Evolutionary conservation across 805 yeast species (phyloP), one percentile per base, ranked within the genome.

Genomic region (Lipomyces starkeyi): DNA sequence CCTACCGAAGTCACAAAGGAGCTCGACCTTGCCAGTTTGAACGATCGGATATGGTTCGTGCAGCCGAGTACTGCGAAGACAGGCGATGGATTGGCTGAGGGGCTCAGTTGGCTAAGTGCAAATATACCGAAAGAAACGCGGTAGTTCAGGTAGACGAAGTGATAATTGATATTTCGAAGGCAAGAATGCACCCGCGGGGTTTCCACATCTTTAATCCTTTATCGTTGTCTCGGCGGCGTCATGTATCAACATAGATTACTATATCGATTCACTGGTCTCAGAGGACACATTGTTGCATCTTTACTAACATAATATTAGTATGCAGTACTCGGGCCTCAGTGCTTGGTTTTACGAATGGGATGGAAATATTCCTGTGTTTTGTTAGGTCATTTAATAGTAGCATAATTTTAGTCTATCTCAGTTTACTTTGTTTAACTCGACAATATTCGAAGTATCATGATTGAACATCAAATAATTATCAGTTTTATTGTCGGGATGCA

Each of bases 21-120:
- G 83, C 87, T 94, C 78, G 98, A 97, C 73, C 89, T 94, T 80
- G 97, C 93, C 82, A 91, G 97, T 65, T 90, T 95, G 81, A 91
- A 97, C 86, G 97, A 93, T 85, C 91, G 98, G 84, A 97, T 97
- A 78, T 95, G 99, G 99, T 94, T 91, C 85, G 94, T 95, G 81
- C 98, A 94, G 85, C 92, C 99, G 75, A 91, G 98, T 73, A 93
- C 98, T 85, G 99, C 99, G 75, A 94, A 98, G 75, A 91, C 98
- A 72, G 99, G 98, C 85, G 98, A 93, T 81, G 98, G 98, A 86
- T 86, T 93, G 79, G 91, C 92, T 82, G 97, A 93, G 84, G 98
- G 98, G 86, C 88, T 93, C 81, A 97, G 93, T 85, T 93, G 98
- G 98, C 88, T 93, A 79, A 87, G 93, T 75, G 90, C 91, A 79